Conservation (phyloP, 202 grass and related monocot species). For the Elaeis oleifera region DNA sequence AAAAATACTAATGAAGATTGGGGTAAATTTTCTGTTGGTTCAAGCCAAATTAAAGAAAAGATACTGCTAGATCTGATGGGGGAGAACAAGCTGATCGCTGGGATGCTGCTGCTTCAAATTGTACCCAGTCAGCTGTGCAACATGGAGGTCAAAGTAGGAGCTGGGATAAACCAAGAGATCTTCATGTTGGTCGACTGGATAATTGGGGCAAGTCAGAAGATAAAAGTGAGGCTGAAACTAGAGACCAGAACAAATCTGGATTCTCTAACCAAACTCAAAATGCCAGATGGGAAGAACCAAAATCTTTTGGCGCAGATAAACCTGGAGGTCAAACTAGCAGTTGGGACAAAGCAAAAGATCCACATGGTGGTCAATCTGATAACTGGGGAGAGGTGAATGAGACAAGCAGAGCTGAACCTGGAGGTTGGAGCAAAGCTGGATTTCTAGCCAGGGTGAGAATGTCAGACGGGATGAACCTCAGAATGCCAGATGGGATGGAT, state of each 20-base stretch:
- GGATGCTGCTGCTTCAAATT: conserved; percentile 32
- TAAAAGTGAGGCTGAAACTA: conserved; percentile 8
- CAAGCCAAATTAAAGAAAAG: conserved; percentile 43
- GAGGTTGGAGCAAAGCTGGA: conserved; percentile 31
- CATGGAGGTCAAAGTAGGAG: conserved; percentile 17
- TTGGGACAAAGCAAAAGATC: too few species aligned
- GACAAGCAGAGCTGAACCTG: conserved; percentile 22
- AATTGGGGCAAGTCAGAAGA: background rate
- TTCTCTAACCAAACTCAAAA: conserved; percentile 26
- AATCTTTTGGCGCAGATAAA: conserved; percentile 24
- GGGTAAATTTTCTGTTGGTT: conserved; percentile 34
- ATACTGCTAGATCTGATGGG: conserved; percentile 8
- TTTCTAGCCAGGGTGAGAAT: conserved; percentile 22
- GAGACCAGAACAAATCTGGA: conserved; percentile 38
- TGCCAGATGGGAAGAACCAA: conserved; percentile 51
- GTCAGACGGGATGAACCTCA: conserved; percentile 2
- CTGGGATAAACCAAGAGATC: conserved; percentile 48
- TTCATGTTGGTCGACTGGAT: conserved; percentile 14
- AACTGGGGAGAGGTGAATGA: conserved; percentile 26
- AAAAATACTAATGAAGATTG: conserved; percentile 39
- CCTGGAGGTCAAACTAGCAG: too few species aligned
- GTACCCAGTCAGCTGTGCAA: conserved; percentile 21
- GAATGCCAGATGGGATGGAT: conserved; percentile 26
- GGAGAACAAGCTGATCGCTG: conserved; percentile 26
- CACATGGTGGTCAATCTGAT: conserved; percentile 7